A percentile compares a stretch with the other conserved stretches of the same genome.
phyloP scores from a whole-genome alignment of 371 early-diverging fungal species.

The Blakeslea trispora region DNA sequence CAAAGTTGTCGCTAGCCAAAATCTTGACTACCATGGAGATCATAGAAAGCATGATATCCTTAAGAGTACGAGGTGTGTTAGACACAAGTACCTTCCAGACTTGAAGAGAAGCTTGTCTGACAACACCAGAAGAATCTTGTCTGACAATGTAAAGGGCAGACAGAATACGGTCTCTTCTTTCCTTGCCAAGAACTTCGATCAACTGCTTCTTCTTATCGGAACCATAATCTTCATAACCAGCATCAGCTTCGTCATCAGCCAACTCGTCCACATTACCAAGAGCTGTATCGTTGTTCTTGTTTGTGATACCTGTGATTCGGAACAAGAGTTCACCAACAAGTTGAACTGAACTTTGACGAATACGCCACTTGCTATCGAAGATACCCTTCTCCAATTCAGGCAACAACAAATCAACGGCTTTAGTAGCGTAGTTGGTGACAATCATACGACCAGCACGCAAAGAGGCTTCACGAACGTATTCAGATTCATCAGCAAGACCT shows the following conservation, averaged over 20 bases:
- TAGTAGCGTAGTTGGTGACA: conserved; percentile 85
- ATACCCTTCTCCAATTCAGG: conserved; percentile 91
- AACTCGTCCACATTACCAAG: conserved; percentile 46
- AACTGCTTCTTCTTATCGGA: conserved; percentile 79
- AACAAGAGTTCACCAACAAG: conserved; percentile 94
- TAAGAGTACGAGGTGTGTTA: conserved; percentile 96
- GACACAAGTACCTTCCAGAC: conserved; percentile 96
- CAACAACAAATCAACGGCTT: conserved; percentile 87
- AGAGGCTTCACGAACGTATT: conserved; percentile 92
- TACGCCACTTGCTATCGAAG: conserved; percentile 93
- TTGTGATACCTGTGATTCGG: conserved; percentile 85
- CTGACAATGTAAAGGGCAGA: conserved; percentile 93
- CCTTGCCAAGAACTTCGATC: conserved; percentile 82
- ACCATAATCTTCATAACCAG: conserved; percentile 50
- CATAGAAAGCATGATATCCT: conserved; percentile 88
- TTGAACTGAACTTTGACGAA: conserved; percentile 93
- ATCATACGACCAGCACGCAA: conserved; percentile 92
- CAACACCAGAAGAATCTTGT: conserved; percentile 77
- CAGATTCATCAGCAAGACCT: conserved; percentile 95
- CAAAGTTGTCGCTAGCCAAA: conserved; percentile 73
- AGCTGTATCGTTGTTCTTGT: conserved; percentile 50
- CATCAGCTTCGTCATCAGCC: conserved; percentile 62
- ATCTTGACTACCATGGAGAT: conserved; percentile 85
- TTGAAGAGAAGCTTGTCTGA: conserved; percentile 85
- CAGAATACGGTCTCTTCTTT: conserved; percentile 85